phyloP scores from a whole-genome alignment of 768 basidiomycete species.

The Tephrocybe rancida region DNA sequence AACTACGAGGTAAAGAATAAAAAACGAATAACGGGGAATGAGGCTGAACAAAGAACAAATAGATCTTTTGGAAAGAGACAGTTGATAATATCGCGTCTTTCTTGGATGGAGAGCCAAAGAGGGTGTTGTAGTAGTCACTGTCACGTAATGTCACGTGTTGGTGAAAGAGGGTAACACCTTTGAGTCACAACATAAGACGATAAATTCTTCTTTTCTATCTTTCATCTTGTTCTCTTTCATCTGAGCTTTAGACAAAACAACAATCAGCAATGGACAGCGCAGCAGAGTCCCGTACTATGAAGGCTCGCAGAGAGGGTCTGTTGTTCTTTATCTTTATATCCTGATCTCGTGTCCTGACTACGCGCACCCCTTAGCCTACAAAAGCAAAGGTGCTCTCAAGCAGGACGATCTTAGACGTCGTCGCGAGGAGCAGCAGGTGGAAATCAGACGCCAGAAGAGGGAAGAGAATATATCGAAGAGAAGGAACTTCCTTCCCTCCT shows the following conservation, averaged over 20 bases:
- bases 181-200: slow-evolving; percentile 24
- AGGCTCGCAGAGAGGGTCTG: slow-evolving; percentile 74
- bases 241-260: slow-evolving; percentile 23
- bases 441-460: slow-evolving; percentile 97
- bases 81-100: slow-evolving; percentile 61
- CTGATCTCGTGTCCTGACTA: slow-evolving; percentile 32
- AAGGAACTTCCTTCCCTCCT: slow-evolving; percentile 84
- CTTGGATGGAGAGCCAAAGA: slow-evolving; percentile 43
- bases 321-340: slow-evolving; percentile 25
- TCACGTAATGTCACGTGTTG: slow-evolving; percentile 31
- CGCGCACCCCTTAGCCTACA: slow-evolving; percentile 68
- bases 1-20: slow-evolving; percentile 46
- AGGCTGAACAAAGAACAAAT: slow-evolving; percentile 11
- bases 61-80: slow-evolving; percentile 55
- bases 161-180: slow-evolving; percentile 29
- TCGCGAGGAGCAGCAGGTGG: slow-evolving; percentile 98
- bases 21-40: not conserved
- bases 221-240: slow-evolving; percentile 25
- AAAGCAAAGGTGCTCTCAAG: slow-evolving; percentile 88
- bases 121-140: slow-evolving; percentile 2
- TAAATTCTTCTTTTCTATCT: slow-evolving; percentile 32
- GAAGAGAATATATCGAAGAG: slow-evolving; percentile 99
- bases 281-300: slow-evolving; percentile 68
- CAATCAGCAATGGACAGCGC: slow-evolving; percentile 39
- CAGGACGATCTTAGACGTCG: slow-evolving; percentile 94